These are phyloP conservation scores for Primulina tabacum DNA, from an alignment of 257 asterid species.

Conservation along the genomic window DNA sequence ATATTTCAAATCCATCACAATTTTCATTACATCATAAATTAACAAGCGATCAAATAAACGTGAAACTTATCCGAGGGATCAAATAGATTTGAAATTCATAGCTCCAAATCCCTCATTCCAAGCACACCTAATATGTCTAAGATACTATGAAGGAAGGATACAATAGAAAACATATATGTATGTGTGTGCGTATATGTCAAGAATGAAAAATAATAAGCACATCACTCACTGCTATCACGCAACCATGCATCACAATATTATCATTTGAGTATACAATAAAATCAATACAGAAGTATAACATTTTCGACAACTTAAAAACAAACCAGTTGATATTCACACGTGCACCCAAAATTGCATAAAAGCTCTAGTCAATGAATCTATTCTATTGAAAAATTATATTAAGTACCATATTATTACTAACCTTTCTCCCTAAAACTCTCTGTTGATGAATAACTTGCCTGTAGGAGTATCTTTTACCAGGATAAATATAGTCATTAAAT, in stretches of 20 bases:
- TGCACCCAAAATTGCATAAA: not conserved
- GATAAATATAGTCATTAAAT: slow-evolving; percentile 61
- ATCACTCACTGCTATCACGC: not conserved
- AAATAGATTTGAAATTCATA: too few relatives aligned
- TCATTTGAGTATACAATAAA: not conserved
- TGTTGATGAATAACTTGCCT: slow-evolving; percentile 86
- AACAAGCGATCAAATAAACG: too few relatives aligned
- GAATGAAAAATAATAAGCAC: too few relatives aligned
- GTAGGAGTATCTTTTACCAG: slow-evolving; percentile 92
- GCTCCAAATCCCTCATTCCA: too few relatives aligned
- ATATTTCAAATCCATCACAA: too few relatives aligned
- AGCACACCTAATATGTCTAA: too few relatives aligned
- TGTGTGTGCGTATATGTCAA: too few relatives aligned
- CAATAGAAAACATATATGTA: too few relatives aligned
- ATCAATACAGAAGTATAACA: not conserved
- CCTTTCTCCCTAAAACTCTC: slow-evolving; percentile 74
- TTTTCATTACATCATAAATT: too few relatives aligned
- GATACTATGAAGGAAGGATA: not conserved
- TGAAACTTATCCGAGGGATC: too few relatives aligned
- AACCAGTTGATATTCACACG: not conserved
- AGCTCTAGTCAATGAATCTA: slow-evolving; percentile 2
- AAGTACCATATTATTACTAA: slow-evolving; percentile 23
- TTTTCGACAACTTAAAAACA: slow-evolving; percentile 1
- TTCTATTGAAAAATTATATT: slow-evolving; percentile 1
- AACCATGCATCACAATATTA: not conserved